Percentiles rank a stretch among this genome's conserved stretches.
These are phyloP conservation scores for Labyrinthula sp. DNA, from an alignment of 352 stramenopile genomes.

Conservation along the genomic window DNA sequence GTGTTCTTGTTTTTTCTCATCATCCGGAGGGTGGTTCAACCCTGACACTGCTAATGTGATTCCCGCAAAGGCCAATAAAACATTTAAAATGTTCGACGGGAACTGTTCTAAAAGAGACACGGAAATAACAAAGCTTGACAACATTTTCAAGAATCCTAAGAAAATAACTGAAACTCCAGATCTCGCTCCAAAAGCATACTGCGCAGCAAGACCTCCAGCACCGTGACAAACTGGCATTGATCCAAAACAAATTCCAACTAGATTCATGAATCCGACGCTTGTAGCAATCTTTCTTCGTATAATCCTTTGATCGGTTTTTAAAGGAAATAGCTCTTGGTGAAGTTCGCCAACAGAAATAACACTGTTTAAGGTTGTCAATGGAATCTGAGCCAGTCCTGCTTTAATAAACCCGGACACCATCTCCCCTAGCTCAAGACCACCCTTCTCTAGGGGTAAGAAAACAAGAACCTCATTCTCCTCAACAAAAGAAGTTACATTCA, in stretches of 20 bases:
- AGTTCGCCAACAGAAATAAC: conserved; percentile 69
- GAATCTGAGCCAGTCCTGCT: conserved; percentile 62
- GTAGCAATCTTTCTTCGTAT: conserved; percentile 37
- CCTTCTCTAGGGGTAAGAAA: conserved; percentile 40
- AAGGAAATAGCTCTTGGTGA: conserved; percentile 54
- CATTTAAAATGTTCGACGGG: conserved; percentile 38
- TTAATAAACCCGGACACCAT: conserved; percentile 54
- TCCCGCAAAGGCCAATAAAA: conserved; percentile 42
- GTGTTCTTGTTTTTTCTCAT: not conserved
- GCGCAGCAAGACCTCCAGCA: conserved; percentile 62
- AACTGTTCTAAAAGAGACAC: conserved; percentile 40
- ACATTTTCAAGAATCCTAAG: conserved; percentile 61
- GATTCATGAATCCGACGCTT: conserved; percentile 49
- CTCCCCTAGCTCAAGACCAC: conserved; percentile 41
- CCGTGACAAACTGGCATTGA: conserved; percentile 73
- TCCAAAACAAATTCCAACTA: conserved; percentile 60
- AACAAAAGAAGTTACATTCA: conserved; percentile 35
- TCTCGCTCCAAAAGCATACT: conserved; percentile 66
- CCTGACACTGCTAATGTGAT: conserved; percentile 9
- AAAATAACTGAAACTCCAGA: conserved; percentile 64
- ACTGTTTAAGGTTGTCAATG: conserved; percentile 67
- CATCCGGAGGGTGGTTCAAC: not conserved
- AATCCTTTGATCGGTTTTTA: conserved; percentile 41
- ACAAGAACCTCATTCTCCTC: conserved; percentile 35
- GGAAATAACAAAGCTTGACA: conserved; percentile 57